Evolutionary conservation across 2,329 filamentous ascomycete species (phyloP).

Genomic region (Thielaviopsis populi): DNA sequence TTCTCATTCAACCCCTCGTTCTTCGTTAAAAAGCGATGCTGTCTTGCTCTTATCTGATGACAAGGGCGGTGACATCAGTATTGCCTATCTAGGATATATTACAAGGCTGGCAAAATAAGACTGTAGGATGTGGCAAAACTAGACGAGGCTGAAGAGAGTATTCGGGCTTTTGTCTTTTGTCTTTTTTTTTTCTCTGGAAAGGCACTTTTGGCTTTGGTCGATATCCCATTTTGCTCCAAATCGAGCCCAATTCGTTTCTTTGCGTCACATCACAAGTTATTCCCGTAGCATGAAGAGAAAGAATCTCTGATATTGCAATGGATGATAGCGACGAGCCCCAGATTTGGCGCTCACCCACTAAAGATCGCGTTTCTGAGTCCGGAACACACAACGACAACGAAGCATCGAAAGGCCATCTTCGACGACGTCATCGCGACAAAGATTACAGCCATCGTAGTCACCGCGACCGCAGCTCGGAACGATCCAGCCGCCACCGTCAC

Average conservation of each 20-base stretch:
- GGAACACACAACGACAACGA: not conserved
- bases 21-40: slow-evolving; percentile 2
- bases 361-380: not conserved
- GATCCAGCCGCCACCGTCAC: slow-evolving; percentile 4
- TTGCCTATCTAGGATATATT: not conserved
- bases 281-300: not conserved
- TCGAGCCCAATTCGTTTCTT: too few relatives aligned
- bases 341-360: not conserved
- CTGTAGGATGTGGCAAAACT: not conserved
- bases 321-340: not conserved
- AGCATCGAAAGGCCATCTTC: not conserved
- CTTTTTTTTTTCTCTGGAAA: not conserved
- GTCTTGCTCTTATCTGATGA: not conserved
- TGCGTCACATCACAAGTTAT: not conserved
- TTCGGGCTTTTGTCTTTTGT: not conserved
- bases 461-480: not conserved
- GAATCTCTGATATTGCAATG: not conserved
- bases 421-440: not conserved
- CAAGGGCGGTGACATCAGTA: not conserved
- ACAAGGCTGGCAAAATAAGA: not conserved
- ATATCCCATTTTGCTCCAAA: not conserved
- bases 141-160: not conserved
- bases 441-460: not conserved
- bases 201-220: not conserved
- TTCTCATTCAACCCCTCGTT: not conserved